Conservation (phyloP, 2,329 filamentous ascomycete species). For the Alternaria gansuensis region DNA sequence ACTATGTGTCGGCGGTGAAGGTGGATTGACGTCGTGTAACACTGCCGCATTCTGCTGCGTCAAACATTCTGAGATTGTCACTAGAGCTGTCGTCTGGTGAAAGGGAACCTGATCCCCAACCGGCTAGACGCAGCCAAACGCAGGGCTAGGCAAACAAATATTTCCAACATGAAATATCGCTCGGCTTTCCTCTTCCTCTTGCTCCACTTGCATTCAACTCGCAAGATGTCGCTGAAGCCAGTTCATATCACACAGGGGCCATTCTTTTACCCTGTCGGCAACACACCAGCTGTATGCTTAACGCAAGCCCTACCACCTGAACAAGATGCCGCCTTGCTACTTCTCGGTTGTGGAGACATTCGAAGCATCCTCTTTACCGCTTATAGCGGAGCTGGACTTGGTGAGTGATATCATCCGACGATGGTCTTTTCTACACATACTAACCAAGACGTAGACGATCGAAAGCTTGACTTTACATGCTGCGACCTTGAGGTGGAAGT, state of each 20-base stretch:
- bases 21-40: neutral
- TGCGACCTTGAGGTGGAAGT: neutral
- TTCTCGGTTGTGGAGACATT: neutral
- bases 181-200: neutral
- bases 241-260: conserved; percentile 10
- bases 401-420: neutral
- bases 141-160: neutral
- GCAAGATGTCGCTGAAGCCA: conserved; percentile 20
- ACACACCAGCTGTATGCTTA: conserved; percentile 48
- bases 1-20: neutral
- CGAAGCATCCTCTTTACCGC: neutral
- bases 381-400: neutral
- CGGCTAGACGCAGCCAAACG: neutral
- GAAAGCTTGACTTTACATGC: neutral
- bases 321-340: neutral
- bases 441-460: neutral
- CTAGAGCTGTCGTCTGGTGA: neutral
- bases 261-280: conserved; percentile 57
- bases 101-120: neutral
- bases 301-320: neutral
- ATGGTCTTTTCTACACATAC: neutral
- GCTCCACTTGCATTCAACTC: neutral
- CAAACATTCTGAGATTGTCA: no score
- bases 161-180: neutral
- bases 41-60: neutral